Evolutionary conservation across 2,329 filamentous ascomycete genomes (phyloP), one percentile per base, ranked within the genome.

Genomic region (Bipolaris zeicola): DNA sequence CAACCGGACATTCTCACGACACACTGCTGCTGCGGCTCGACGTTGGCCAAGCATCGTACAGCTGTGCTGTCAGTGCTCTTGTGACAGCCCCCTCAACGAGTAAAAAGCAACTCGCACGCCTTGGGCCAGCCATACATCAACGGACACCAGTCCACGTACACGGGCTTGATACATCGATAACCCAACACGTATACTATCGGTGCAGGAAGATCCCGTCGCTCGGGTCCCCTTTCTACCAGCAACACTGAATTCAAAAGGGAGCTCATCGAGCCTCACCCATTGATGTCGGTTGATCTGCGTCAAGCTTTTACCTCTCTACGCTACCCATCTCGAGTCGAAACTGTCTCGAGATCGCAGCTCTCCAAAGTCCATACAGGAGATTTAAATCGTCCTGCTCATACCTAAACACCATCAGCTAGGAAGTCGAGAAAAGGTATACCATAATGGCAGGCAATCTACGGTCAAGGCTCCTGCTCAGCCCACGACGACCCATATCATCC

Each of bases 201-300:
- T 52, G 50, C 59, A 50, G 58, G 44, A 62, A 57, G 54, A 61
- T 65, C 60, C 65, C 63, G 58, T 64, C 59, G 52, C 52, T 61
- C 56, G 57, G 53, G 31, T 44, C 42, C 42, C 41, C 61, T 52
- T 55, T 18, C 60, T 56, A 39, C 39, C 46, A 50, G 16, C 49
- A 39, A 58, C 42, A 52, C 60, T 45, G 58, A 60, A 58, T 58
- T 63, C 49, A 62, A 67, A 68, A 67, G 70, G 67, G 67, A 64
- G 63, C 67, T 67, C 57, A 60, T 61, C 54, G 50, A 71, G 59
- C 63, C 62, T 62, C 64, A 57, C 63, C 63, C 60, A 74, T 83
- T 83, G 82, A 85, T 85, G 82, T 84, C 82, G 82, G 82, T 83
- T 83, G 81, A 83, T 77, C 74, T 81, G 73, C 81, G 82, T 74